phyloP scores from a whole-genome alignment of 1,284 basidiomycete species.

The Neotropicomus parvogracilis region DNA sequence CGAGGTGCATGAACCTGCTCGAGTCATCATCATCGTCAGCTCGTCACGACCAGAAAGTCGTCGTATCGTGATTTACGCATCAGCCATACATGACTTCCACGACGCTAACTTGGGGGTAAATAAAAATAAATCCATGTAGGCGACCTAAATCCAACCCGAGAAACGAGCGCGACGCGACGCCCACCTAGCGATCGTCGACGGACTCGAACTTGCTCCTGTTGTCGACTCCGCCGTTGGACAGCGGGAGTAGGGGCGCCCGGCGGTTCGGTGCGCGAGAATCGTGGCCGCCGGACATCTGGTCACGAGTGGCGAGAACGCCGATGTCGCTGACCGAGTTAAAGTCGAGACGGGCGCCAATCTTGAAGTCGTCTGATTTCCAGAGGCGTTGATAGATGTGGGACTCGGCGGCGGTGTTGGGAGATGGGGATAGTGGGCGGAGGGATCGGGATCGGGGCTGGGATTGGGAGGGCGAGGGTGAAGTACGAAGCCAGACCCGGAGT shows the following conservation, averaged over 20 bases:
- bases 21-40: no score
- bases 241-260: constrained; percentile 11
- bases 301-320: constrained; percentile 42
- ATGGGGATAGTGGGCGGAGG: background rate
- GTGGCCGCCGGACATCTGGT: no score
- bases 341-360: constrained; percentile 50
- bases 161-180: no score
- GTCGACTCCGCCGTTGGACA: background rate
- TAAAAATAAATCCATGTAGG: no score
- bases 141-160: no score
- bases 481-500: constrained; percentile 55
- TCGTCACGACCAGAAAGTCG: constrained; percentile 15
- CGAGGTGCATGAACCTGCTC: no score
- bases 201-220: no score
- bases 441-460: background rate
- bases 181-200: no score
- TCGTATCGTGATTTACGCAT: constrained; percentile 34
- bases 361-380: constrained; percentile 58
- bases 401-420: constrained; percentile 40
- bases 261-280: background rate
- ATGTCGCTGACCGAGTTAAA: constrained; percentile 46
- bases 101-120: no score
- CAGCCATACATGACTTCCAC: constrained; percentile 35
- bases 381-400: constrained; percentile 56
- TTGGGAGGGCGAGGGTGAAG: constrained; percentile 21